phyloP scores from a whole-genome alignment of 257 asterid genomes.

The Solanum appendiculatum region DNA sequence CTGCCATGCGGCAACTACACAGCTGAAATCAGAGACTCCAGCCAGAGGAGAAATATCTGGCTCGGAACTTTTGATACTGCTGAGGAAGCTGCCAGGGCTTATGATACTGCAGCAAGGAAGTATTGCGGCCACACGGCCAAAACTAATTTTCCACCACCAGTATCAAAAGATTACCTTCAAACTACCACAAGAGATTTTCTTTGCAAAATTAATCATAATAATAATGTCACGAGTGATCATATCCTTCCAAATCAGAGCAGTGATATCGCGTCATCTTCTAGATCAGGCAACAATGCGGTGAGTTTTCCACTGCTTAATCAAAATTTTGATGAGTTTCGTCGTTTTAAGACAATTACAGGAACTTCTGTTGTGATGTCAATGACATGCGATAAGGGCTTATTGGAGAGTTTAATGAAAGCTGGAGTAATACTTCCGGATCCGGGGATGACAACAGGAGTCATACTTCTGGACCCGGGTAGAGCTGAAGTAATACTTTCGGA shows the following conservation, averaged over 20 bases:
- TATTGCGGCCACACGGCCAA: not conserved
- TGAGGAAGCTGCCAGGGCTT: not conserved
- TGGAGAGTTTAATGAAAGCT: not conserved
- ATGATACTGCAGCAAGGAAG: not conserved
- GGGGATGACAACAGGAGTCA: not conserved
- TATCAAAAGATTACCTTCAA: not conserved
- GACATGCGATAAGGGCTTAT: not conserved
- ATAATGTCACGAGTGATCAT: not conserved
- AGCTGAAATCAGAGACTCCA: not conserved
- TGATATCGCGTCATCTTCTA: not conserved
- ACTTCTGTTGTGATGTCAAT: not conserved
- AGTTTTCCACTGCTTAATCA: not conserved
- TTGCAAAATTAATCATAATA: not conserved
- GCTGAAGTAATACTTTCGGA: not conserved
- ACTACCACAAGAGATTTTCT: not conserved
- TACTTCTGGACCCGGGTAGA: not conserved
- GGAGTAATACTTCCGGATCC: not conserved
- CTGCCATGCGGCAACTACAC: not conserved
- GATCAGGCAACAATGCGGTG: not conserved
- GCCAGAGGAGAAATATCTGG: not conserved
- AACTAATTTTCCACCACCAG: not conserved
- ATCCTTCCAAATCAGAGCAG: not conserved
- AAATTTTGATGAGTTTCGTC: not conserved
- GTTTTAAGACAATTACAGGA: not conserved
- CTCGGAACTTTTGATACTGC: not conserved